Evolutionary conservation across 768 basidiomycete species (phyloP), one percentile per base, ranked within the genome.

Genomic region (Baorangia bicolor): DNA sequence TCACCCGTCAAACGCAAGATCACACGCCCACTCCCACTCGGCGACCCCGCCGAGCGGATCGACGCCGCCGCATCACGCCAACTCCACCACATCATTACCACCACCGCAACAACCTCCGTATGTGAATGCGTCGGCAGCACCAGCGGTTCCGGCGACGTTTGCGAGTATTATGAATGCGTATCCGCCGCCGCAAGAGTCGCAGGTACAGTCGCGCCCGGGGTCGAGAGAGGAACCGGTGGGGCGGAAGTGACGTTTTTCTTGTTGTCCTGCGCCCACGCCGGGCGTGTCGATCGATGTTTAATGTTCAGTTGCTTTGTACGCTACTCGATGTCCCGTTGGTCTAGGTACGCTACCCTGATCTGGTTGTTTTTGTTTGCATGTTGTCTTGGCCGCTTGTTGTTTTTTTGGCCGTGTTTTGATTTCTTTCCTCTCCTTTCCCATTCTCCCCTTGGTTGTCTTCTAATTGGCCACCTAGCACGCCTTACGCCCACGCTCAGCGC

Each of bases 111-210:
- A 72, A 34, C 49, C 55, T 11, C 56, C 58, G 13, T 65, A 72
- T 46, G 46, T 18, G 23, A 66, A 53, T 35, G 30, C 53, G 31
- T 49, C 61, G 2, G 54, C 62, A 46, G 53, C 69, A 27, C 69
- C 68, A 21, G 60, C 74, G 0, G 73, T 80, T 10, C 78, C 83
- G 2, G 73, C 84, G 27, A 80, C 84, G 50, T 81, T 87, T 65
- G 87, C 84, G 33, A 83, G 80, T 56, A 86, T 88, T 59, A 83
- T 88, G 85, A 82, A 85, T 61, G 85, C 85, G n/a, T 87, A 86
- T 66, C 78, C 83, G 10, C 67, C 73, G 1, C 68, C 69, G 30
- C 58, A 61, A 10, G 63, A 66, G 16, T 57, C 69, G 8, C 63
- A 64, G 10, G 59, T 55, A 18, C 67, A 62, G 30, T 67, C 68